Evolutionary conservation across 2,329 filamentous ascomycete genomes (phyloP).

Genomic region (Dactylellina haptotyla): DNA sequence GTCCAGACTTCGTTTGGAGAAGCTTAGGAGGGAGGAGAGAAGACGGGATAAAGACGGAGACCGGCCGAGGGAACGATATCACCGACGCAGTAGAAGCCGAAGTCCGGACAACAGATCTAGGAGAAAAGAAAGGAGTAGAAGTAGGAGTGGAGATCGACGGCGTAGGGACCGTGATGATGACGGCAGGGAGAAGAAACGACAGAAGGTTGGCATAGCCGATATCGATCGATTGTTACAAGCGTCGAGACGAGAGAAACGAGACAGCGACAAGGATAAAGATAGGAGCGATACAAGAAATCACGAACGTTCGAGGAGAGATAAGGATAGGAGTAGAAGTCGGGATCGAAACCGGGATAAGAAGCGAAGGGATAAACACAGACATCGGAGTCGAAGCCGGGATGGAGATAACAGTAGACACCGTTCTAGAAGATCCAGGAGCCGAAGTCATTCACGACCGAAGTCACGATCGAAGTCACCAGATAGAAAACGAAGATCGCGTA

Average conservation of each 20-base stretch:
- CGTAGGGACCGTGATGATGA: conserved; percentile 21
- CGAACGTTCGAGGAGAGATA: conserved; percentile 16
- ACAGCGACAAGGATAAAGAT: conserved; percentile 25
- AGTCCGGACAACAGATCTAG: conserved; percentile 32
- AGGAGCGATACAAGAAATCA: neutral
- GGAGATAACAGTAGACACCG: conserved; percentile 16
- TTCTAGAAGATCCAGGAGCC: conserved; percentile 51
- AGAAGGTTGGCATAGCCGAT: conserved; percentile 42
- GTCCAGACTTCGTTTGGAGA: conserved; percentile 74
- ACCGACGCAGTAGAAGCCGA: conserved; percentile 26
- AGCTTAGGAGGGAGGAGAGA: conserved; percentile 66
- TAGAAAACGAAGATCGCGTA: conserved; percentile 36
- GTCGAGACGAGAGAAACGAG: conserved; percentile 36
- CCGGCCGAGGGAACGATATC: conserved; percentile 61
- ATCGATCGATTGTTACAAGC: conserved; percentile 46
- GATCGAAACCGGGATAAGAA: conserved; percentile 18
- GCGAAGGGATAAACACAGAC: conserved; percentile 28
- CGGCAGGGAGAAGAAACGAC: conserved; percentile 30
- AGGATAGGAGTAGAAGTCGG: conserved; percentile 16
- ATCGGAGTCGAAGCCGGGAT: conserved; percentile 45
- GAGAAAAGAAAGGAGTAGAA: conserved; percentile 38
- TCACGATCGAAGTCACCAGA: conserved; percentile 45
- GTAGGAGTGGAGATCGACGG: conserved; percentile 19
- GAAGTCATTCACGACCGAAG: conserved; percentile 12
- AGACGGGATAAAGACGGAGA: conserved; percentile 59